A percentile compares a stretch with the other conserved stretches of the same genome.
Conservation (phyloP, 768 basidiomycete species). For the Hericium alpestre region DNA sequence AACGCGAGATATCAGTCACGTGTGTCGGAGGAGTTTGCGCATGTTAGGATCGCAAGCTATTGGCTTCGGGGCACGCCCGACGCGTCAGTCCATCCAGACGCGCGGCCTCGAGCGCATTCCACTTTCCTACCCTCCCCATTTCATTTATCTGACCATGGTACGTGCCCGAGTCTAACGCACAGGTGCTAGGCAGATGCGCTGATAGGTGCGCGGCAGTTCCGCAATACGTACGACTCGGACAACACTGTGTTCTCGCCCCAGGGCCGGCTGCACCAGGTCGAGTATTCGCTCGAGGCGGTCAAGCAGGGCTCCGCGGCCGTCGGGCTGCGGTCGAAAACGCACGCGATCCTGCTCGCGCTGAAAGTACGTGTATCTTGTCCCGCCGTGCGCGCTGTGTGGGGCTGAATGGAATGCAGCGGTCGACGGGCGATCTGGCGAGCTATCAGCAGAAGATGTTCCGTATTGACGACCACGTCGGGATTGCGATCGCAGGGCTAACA, state of each 20-base stretch:
- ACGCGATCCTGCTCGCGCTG: conserved; percentile 82
- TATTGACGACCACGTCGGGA: conserved; percentile 99
- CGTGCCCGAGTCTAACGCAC: not conserved
- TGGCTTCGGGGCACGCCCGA: not conserved
- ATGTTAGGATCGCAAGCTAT: conserved; percentile 3
- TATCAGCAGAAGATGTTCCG: conserved; percentile 99
- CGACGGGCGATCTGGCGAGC: conserved; percentile 95
- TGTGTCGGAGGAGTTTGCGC: conserved; percentile 1
- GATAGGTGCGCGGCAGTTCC: conserved; percentile 40
- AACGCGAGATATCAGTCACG: not conserved
- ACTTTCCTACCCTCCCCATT: not conserved
- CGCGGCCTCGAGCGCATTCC: not conserved
- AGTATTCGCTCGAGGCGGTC: conserved; percentile 97
- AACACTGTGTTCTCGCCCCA: conserved; percentile 97
- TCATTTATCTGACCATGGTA: not conserved
- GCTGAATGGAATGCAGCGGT: conserved; percentile 47
- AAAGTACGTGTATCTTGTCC: conserved; percentile 47
- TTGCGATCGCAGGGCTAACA: conserved; percentile 97
- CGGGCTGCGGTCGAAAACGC: conserved; percentile 89
- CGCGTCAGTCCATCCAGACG: conserved; percentile 2
- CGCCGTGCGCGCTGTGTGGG: not conserved
- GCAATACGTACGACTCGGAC: conserved; percentile 97
- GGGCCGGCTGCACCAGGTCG: conserved; percentile 93
- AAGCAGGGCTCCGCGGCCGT: conserved; percentile 99
- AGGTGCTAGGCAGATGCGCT: not conserved